A percentile compares a stretch with the other conserved stretches of the same genome.
Evolutionary conservation across 129 eudicot species (phyloP).

Genomic region (Deinandra increscens): DNA sequence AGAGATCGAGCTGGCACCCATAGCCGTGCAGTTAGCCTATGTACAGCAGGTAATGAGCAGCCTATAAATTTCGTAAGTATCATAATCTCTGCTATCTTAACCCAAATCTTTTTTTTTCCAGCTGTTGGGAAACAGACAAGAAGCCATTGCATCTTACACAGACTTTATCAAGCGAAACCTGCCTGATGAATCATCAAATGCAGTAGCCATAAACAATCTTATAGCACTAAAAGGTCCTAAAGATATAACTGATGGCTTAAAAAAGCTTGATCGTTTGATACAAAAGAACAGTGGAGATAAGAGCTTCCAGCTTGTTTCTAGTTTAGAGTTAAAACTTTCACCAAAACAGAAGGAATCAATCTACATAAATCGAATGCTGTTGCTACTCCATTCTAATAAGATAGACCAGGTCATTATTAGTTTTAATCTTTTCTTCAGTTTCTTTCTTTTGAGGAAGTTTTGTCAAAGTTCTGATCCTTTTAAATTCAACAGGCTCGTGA

Average conservation of each 20-base stretch:
- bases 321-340: constrained; percentile 75
- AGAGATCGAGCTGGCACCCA: constrained; percentile 83
- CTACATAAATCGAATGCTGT: constrained; percentile 60
- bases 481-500: constrained; percentile 67
- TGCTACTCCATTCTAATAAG: constrained; percentile 93
- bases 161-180: constrained; percentile 65
- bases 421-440: neutral
- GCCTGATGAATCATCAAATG: constrained; percentile 74
- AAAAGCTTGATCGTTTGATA: constrained; percentile 80
- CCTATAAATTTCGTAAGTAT: neutral
- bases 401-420: constrained; percentile 67
- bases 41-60: constrained; percentile 72
- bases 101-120: constrained; percentile 30
- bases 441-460: neutral
- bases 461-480: neutral
- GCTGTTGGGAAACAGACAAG: constrained; percentile 79
- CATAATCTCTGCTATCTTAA: neutral
- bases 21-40: constrained; percentile 80
- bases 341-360: constrained; percentile 79
- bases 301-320: constrained; percentile 62
- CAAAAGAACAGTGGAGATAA: constrained; percentile 56
- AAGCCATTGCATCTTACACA: constrained; percentile 59
- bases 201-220: constrained; percentile 77
- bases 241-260: constrained; percentile 79
- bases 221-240: constrained; percentile 75